Percentiles rank a stretch among this genome's conserved stretches.
These are phyloP conservation scores for Cercospora sp. DNA, from an alignment of 2,329 filamentous ascomycete species.

Conservation along the genomic window DNA sequence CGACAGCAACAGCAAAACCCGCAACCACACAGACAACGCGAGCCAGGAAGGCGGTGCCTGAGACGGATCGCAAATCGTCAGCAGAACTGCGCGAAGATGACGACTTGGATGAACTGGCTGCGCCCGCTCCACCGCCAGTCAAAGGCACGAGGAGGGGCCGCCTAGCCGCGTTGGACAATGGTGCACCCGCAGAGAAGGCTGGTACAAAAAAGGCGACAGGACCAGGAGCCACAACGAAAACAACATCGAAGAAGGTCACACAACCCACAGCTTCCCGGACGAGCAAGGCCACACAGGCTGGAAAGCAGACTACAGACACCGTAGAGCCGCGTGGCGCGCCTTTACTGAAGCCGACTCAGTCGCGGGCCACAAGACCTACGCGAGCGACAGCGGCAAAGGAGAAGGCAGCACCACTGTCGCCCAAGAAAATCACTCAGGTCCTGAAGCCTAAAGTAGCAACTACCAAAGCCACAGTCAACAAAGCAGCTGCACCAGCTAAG, in stretches of 20 bases:
- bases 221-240: conserved; percentile 1
- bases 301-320: conserved; percentile 3
- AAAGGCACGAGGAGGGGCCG: conserved; percentile 18
- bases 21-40: conserved; percentile 22
- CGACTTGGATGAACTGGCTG: conserved; percentile 22
- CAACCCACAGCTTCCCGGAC: conserved; percentile 5
- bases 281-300: conserved; percentile 16
- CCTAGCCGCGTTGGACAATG: conserved; percentile 20
- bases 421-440: conserved; percentile 42
- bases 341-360: conserved; percentile 8
- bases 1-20: conserved; percentile 23
- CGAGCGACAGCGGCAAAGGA: conserved; percentile 28
- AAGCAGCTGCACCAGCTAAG: conserved; percentile 16
- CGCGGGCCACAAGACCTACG: conserved; percentile 25
- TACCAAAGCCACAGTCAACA: conserved; percentile 16
- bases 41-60: conserved; percentile 25
- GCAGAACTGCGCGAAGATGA: conserved; percentile 13
- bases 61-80: conserved; percentile 9
- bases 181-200: conserved; percentile 11
- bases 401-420: conserved; percentile 35
- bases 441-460: conserved; percentile 21
- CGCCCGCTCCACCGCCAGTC: conserved; percentile 15
- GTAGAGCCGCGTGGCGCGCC: conserved; percentile 8
- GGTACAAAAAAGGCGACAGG: not conserved
- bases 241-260: not conserved